phyloP scores from a whole-genome alignment of 192 early-diverging fungal genomes.

The Coemansia brasiliensis region DNA sequence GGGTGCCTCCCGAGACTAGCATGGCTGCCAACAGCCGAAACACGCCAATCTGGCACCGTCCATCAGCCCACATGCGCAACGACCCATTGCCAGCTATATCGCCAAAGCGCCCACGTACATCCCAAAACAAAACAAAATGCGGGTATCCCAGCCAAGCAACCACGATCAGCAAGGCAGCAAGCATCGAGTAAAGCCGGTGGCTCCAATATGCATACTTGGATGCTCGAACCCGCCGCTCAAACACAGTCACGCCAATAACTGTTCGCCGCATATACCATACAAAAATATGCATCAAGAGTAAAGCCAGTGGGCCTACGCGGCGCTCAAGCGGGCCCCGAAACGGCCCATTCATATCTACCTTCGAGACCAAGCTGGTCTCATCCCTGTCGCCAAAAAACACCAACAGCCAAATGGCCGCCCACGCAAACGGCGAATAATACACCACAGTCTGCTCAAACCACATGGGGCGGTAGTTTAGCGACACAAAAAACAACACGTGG shows the following conservation, averaged over 20 bases:
- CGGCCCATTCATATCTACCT: constrained; percentile 12
- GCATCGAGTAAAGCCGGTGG: constrained; percentile 47
- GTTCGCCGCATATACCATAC: constrained; percentile 53
- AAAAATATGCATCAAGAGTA: constrained; percentile 45
- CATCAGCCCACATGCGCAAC: constrained; percentile 22
- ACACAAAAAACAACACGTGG: constrained; percentile 40
- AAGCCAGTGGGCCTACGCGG: constrained; percentile 26
- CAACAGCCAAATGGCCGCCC: constrained; percentile 46
- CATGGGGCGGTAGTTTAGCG: constrained; percentile 31
- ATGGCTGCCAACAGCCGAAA: constrained; percentile 25
- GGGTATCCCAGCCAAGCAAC: constrained; percentile 47
- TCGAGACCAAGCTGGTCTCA: constrained; percentile 1
- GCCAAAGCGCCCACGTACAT: constrained; percentile 5
- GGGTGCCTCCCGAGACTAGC: constrained; percentile 38
- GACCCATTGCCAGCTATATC: background rate
- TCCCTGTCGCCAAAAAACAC: constrained; percentile 35
- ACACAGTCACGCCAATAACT: constrained; percentile 46
- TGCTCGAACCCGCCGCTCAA: constrained; percentile 44
- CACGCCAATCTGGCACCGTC: constrained; percentile 20
- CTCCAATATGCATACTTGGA: constrained; percentile 24
- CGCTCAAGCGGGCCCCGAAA: constrained; percentile 26
- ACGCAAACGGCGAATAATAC: constrained; percentile 52
- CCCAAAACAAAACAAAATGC: constrained; percentile 24
- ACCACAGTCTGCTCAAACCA: constrained; percentile 43
- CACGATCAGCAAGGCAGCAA: constrained; percentile 32